Evolutionary conservation across 148 eudicot species (phyloP).

Genomic region (Fagopyrum tataricum): DNA sequence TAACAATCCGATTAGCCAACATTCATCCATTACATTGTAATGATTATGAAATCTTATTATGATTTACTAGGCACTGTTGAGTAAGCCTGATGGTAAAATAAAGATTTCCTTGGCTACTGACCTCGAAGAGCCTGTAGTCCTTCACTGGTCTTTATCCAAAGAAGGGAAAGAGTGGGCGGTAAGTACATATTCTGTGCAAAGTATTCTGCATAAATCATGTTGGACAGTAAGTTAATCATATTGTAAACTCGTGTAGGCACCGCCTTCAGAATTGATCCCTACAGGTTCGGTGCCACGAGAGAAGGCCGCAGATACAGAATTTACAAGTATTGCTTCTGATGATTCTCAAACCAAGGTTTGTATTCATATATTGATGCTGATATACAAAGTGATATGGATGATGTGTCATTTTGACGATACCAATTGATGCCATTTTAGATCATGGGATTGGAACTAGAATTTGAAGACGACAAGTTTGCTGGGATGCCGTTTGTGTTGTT

Average conservation of each 20-base stretch:
- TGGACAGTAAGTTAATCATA: neutral
- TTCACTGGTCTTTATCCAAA: constrained; percentile 90
- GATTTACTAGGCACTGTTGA: constrained; percentile 55
- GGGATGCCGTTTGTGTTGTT: constrained; percentile 94
- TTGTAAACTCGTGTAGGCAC: constrained; percentile 38
- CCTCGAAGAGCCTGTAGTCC: constrained; percentile 48
- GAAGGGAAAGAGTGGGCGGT: constrained; percentile 79
- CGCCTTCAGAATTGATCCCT: constrained; percentile 64
- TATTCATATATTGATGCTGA: neutral
- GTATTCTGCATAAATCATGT: neutral
- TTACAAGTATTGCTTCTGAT: constrained; percentile 35
- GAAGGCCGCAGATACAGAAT: constrained; percentile 59
- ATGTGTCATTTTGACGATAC: neutral
- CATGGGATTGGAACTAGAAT: constrained; percentile 54
- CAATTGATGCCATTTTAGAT: constrained; percentile 25
- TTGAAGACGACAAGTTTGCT: constrained; percentile 53
- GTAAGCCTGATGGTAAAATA: constrained; percentile 53
- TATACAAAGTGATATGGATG: neutral
- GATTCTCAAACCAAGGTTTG: constrained; percentile 43
- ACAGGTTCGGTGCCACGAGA: constrained; percentile 55
- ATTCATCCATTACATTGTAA: constrained; percentile 15
- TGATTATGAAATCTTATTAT: neutral
- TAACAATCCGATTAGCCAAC: neutral
- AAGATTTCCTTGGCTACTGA: constrained; percentile 60
- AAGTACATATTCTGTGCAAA: constrained; percentile 16